Evolutionary conservation across 129 eudicot genomes (phyloP), one percentile per base, ranked within the genome.

Genomic region (Lactuca saligna): DNA sequence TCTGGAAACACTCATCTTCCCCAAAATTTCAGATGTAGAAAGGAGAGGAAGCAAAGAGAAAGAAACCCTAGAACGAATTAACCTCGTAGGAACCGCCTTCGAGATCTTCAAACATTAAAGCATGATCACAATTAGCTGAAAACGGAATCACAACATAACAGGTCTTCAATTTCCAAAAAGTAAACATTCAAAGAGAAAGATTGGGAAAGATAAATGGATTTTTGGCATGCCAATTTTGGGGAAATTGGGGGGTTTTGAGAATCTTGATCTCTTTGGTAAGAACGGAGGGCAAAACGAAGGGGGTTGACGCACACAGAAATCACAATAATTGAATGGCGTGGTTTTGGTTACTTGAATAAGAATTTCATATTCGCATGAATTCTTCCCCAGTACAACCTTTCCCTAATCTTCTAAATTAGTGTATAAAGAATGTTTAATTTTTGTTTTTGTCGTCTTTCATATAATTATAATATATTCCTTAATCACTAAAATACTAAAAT

Each of bases 1-100:
- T 86, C 84, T 91, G 29, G 80, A 73, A 3, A 88, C 85, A 81
- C 80, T 82, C 97, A 88, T 91, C 86, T 82, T 83, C 65, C 73
- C 76, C 57, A 35, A 53, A 17, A 25, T 0, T 70, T 60, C 0
- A 70, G 61, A 65, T 57, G 0, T 14, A 39, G 44, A 39, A 39
- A 39, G 44, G 6, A 61, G 64, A 61, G 1, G 33, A 61, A 15
- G 41, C 12, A 1, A 6, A 17, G 4, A n/a, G 29, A 68, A 51
- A 51, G 17, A 54, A 61, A 69, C 79, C 68, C 79, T 53, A 69
- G 42, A 76, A 41, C 57, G 32, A 34, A 66, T 56, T 46, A 74
- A 41, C 50, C 48, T 54, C 31, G 75, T 29, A 25, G 8, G 14
- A 61, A 50, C 44, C 50, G 53, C 34, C 5, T 67, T 67, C 8